Evolutionary conservation across 1,139 yeast genomes (phyloP), one percentile per base, ranked within the genome.

Genomic region (Kodamaea ohmeri): DNA sequence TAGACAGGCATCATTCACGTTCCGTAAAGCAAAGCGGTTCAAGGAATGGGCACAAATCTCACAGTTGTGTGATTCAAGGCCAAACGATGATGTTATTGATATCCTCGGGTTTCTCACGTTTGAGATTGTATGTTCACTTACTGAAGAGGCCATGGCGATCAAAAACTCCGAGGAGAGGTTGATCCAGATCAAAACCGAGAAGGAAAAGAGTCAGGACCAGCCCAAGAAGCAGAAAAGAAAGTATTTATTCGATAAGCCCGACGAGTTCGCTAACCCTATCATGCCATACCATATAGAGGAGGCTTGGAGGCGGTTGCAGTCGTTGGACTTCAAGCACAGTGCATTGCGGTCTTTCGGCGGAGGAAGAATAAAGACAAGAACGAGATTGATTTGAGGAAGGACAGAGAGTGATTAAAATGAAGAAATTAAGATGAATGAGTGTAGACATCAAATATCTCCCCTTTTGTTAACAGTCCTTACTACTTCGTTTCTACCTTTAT

Each of bases 41-140:
- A 76, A 95, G 54, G 99, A 92, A 56, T 92, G 98, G 98, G 94
- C 96, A 6, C 95, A 94, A 14, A 78, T 92, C 36, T 65, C 88
- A 0, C 84, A 80, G 40, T 63, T 94, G 34, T 84, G 95, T 14
- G 98, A 94, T 47, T 79, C 94, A 15, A 78, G 94, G 52, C 96
- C 97, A 3, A 87, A 86, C 55, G 98, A 92, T 61, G 99, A 92
- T 67, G 96, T 92, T 20, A 82, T 94, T 46, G 99, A 92, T 67
- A 92, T 92, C 32, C 67, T 92, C 33, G 99, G 99, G 15, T 92
- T 92, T 53, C 63, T 92, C 43, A 94, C 98, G 0, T 92, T 94
- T 65, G 99, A 92, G 60, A 89, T 92, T 56, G 98, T 92, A 3
- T 94, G 98, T 53, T 83, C 94, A 8, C 63, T 92, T 41, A 92